Percentiles rank a stretch among this genome's conserved stretches.
phyloP scores from a whole-genome alignment of 257 asterid genomes.

The Parsonsia alboflavescens region DNA sequence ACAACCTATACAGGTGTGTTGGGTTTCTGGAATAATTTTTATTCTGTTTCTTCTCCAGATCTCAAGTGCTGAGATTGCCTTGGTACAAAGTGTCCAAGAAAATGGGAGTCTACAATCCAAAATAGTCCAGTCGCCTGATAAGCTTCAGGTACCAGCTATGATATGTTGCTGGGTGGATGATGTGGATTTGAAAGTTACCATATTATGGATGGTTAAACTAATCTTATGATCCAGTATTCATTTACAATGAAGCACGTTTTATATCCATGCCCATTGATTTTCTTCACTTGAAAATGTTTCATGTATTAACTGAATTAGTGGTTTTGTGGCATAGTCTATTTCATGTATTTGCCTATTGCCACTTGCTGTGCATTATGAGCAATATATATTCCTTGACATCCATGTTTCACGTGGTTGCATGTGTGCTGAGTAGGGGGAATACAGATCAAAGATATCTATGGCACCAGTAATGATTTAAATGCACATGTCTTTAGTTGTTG shows the following conservation, averaged over 20 bases:
- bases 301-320: neutral
- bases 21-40: too few relatives aligned
- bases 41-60: slow-evolving; percentile 35
- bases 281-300: neutral
- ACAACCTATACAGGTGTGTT: too few relatives aligned
- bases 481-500: neutral
- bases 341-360: neutral
- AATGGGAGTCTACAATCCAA: slow-evolving; percentile 78
- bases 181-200: neutral
- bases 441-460: neutral
- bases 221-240: neutral
- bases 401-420: neutral
- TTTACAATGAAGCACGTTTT: neutral
- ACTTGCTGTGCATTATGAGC: neutral
- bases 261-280: neutral
- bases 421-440: neutral
- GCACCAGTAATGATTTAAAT: neutral
- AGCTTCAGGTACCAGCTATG: slow-evolving; percentile 67
- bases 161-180: neutral
- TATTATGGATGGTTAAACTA: neutral
- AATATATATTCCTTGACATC: neutral
- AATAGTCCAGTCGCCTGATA: slow-evolving; percentile 96
- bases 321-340: neutral
- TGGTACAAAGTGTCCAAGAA: slow-evolving; percentile 73
- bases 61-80: slow-evolving; percentile 66